phyloP scores from a whole-genome alignment of 139 green algal species.

The Raphidocelis subcapitata region DNA sequence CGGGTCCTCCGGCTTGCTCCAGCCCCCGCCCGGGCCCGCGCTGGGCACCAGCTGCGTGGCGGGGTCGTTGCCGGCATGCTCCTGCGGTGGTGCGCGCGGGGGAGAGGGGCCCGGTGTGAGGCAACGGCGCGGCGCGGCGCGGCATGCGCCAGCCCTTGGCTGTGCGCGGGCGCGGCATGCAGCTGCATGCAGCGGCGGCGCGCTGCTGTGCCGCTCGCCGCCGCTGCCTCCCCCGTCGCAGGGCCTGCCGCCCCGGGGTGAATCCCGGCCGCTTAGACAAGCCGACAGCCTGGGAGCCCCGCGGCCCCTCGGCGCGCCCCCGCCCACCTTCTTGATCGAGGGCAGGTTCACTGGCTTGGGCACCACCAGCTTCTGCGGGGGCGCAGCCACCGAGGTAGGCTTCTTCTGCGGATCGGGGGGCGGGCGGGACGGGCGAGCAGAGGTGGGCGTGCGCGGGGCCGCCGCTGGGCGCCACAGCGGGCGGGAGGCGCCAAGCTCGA shows the following conservation, averaged over 20 bases:
- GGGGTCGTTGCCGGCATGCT: slow-evolving; percentile 76
- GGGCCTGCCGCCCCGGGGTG: background rate
- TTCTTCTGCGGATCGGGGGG: no score
- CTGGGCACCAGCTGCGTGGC: slow-evolving; percentile 68
- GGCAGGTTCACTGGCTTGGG: slow-evolving; percentile 83
- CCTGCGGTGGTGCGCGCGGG: slow-evolving; percentile 36
- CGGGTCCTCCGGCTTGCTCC: slow-evolving; percentile 55
- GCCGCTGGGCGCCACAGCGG: no score
- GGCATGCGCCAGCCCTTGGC: background rate
- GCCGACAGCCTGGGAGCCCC: background rate
- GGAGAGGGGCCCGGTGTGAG: no score
- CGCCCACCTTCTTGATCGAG: slow-evolving; percentile 72
- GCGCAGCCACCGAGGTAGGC: slow-evolving; percentile 2
- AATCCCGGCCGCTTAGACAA: background rate
- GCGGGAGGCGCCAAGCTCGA: no score
- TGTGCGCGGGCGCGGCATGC: no score
- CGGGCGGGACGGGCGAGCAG: no score
- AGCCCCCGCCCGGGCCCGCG: slow-evolving; percentile 40
- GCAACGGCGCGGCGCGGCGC: no score
- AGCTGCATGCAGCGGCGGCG: no score
- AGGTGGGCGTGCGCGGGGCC: no score
- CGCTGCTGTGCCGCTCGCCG: no score
- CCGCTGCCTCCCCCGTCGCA: background rate
- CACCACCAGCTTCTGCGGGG: slow-evolving; percentile 66
- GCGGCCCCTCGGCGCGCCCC: background rate